These are phyloP conservation scores for Pholiota microspora DNA, from an alignment of 768 basidiomycete genomes.

Conservation along the genomic window DNA sequence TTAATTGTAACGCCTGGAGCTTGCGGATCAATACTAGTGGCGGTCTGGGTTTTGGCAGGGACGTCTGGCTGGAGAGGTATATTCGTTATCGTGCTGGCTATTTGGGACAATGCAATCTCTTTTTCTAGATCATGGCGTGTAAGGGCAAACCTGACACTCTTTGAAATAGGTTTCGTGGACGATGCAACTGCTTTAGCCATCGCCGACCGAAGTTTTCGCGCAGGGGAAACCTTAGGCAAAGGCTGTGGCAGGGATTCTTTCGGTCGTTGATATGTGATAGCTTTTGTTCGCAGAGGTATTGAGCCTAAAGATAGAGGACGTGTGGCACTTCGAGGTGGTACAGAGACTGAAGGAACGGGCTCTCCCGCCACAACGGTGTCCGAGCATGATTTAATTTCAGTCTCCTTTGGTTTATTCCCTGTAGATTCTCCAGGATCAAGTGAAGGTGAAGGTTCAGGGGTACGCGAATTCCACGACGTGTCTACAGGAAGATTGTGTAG, in stretches of 20 bases:
- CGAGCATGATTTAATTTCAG: no score
- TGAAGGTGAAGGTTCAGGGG: conserved; percentile 1
- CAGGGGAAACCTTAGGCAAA: background rate
- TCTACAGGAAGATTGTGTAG: conserved; percentile 15
- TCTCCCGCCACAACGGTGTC: background rate
- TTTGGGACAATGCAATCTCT: conserved; percentile 2
- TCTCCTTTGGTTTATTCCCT: background rate
- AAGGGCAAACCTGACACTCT: conserved; percentile 44
- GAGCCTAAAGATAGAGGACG: no score
- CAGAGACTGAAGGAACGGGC: no score
- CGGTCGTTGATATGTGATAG: no score
- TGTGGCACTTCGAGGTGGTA: no score
- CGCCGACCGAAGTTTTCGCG: conserved; percentile 15
- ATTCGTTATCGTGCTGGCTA: background rate
- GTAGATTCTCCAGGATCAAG: background rate
- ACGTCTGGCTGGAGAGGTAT: background rate
- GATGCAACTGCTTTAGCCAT: conserved; percentile 10
- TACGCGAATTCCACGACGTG: conserved; percentile 20
- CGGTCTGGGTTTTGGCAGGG: background rate
- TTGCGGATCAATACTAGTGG: background rate
- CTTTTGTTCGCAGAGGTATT: no score
- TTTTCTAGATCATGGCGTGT: conserved; percentile 12
- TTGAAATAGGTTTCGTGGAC: conserved; percentile 13
- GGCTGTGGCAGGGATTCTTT: background rate
- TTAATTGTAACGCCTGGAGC: background rate